phyloP scores from a whole-genome alignment of 176 grass and related monocot species.

The Pontederia paniculata region DNA sequence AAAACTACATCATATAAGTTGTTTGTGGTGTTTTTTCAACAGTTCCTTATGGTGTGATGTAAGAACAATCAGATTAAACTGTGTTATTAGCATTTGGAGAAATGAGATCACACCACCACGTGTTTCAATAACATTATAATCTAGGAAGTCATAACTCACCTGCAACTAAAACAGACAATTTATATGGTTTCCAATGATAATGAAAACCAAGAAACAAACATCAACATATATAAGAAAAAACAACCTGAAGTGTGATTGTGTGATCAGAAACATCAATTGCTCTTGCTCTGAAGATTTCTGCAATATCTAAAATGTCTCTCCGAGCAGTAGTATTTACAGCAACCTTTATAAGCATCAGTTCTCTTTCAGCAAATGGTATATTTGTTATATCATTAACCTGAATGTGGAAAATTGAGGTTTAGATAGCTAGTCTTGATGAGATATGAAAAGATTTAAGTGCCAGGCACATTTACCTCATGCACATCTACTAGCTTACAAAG shows the following conservation, averaged over 20 bases:
- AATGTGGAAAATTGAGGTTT: background rate
- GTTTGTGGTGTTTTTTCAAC: no score
- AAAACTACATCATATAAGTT: no score
- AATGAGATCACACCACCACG: no score
- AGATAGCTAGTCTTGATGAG: background rate
- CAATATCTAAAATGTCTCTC: slow-evolving; percentile 86
- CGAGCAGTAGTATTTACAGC: slow-evolving; percentile 77
- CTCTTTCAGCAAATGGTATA: slow-evolving; percentile 85
- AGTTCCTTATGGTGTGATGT: no score
- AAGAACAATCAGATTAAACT: no score
- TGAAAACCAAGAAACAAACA: background rate
- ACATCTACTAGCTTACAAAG: slow-evolving; percentile 95
- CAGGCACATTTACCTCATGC: slow-evolving; percentile 34
- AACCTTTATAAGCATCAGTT: slow-evolving; percentile 92
- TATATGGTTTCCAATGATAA: background rate
- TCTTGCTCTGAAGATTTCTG: slow-evolving; percentile 81
- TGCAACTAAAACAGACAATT: background rate
- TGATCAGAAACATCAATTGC: slow-evolving; percentile 89
- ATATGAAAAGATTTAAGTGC: slow-evolving; percentile 4
- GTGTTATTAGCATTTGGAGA: no score
- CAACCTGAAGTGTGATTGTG: slow-evolving; percentile 84
- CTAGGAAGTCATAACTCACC: no score
- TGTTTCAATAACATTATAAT: no score
- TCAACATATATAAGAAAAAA: slow-evolving; percentile 5
- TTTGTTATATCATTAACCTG: slow-evolving; percentile 81